Conservation (phyloP, 768 basidiomycete genomes). For the Lentinus tigrinus region DNA sequence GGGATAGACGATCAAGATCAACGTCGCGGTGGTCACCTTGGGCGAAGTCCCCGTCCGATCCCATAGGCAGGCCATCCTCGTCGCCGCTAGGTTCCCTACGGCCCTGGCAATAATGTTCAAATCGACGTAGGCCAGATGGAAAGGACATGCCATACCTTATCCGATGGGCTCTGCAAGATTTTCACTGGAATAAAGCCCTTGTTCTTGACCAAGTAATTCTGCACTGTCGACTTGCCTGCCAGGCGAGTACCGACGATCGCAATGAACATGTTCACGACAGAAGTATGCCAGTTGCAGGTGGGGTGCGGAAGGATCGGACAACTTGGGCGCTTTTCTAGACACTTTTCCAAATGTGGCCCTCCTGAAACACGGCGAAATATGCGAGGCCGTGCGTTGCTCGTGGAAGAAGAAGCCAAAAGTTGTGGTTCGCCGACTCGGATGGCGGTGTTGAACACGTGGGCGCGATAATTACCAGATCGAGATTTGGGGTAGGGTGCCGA, state of each 20-base stretch:
- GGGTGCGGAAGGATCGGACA: background rate
- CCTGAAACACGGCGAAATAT: no score
- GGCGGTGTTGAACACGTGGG: no score
- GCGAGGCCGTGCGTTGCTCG: no score
- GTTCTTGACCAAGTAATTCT: constrained; percentile 55
- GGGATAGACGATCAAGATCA: background rate
- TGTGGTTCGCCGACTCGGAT: no score
- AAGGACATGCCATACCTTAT: background rate
- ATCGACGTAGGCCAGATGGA: background rate
- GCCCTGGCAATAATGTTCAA: background rate
- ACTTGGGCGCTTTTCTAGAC: background rate
- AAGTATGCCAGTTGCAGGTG: background rate
- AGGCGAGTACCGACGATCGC: constrained; percentile 31
- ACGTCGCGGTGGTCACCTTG: background rate
- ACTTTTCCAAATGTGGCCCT: background rate
- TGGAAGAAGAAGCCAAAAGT: no score
- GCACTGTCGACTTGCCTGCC: constrained; percentile 40
- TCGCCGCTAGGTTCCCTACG: background rate
- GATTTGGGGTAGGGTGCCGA: no score
- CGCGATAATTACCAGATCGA: no score
- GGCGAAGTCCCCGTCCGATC: background rate
- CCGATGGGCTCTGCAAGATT: background rate
- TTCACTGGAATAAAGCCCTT: constrained; percentile 56
- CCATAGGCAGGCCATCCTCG: background rate
- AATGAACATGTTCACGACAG: constrained; percentile 27